Evolutionary conservation across 495 filamentous ascomycete species (phyloP).

Genomic region (Xanthoparmelia taractica): DNA sequence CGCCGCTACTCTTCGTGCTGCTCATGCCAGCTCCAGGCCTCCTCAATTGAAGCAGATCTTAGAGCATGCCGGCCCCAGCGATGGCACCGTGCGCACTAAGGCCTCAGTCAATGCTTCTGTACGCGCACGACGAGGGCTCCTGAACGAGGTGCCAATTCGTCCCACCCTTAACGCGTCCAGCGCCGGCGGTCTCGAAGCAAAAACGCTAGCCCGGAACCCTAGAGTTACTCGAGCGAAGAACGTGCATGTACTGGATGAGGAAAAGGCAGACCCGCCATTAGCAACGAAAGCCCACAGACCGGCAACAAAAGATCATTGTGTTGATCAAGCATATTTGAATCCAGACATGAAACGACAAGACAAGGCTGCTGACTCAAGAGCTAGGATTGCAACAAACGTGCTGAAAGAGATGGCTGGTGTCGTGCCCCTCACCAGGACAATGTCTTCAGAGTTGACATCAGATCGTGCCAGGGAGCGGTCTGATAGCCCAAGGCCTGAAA

Average conservation of each 20-base stretch:
- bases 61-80: neutral
- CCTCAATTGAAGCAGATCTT: neutral
- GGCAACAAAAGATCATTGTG: conserved; percentile 17
- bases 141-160: conserved; percentile 24
- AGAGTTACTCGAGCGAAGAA: conserved; percentile 21
- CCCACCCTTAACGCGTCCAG: conserved; percentile 3
- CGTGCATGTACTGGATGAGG: conserved; percentile 14
- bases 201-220: conserved; percentile 15
- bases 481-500: conserved; percentile 19
- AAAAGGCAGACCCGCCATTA: neutral
- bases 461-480: conserved; percentile 1
- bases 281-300: neutral
- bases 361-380: conserved; percentile 21
- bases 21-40: conserved; percentile 14
- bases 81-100: neutral
- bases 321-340: conserved; percentile 17
- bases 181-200: conserved; percentile 10
- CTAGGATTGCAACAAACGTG: conserved; percentile 26
- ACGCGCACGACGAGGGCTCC: conserved; percentile 16
- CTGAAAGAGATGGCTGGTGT: conserved; percentile 23
- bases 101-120: conserved; percentile 5
- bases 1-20: conserved; percentile 23
- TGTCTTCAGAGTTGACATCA: conserved; percentile 2
- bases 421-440: neutral
- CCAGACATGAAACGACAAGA: conserved; percentile 23